Conservation (phyloP, 2,329 filamentous ascomycete species). For the Gaeumannomyces tritici region DNA sequence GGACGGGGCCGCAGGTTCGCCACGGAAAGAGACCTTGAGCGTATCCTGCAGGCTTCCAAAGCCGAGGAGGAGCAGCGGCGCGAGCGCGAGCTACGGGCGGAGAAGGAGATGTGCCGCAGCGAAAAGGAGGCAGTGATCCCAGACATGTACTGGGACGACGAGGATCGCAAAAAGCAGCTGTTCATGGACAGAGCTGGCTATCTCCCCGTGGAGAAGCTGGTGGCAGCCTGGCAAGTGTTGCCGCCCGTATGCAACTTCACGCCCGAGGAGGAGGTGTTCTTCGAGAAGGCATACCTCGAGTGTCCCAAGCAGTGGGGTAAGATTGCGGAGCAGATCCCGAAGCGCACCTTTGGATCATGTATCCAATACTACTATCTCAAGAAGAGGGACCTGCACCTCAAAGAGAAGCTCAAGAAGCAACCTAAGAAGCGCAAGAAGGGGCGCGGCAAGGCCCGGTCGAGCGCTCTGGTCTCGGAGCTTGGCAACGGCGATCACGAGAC, state of each 20-base stretch:
- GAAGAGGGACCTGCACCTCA: slow-evolving; percentile 65
- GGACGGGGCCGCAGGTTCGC: slow-evolving; percentile 50
- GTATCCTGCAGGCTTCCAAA: slow-evolving; percentile 62
- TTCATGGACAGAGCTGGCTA: slow-evolving; percentile 60
- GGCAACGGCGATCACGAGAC: slow-evolving; percentile 48
- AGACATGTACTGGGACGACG: slow-evolving; percentile 54
- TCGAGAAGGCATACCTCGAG: slow-evolving; percentile 67
- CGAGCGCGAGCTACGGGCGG: slow-evolving; percentile 54
- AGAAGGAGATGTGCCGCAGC: slow-evolving; percentile 61
- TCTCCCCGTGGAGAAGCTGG: slow-evolving; percentile 54
- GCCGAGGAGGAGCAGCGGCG: slow-evolving; percentile 60
- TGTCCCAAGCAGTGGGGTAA: slow-evolving; percentile 76
- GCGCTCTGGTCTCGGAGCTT: slow-evolving; percentile 56
- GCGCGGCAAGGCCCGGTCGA: slow-evolving; percentile 49
- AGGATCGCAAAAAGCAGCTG: slow-evolving; percentile 46
- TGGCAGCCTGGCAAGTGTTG: slow-evolving; percentile 62
- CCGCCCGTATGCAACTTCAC: slow-evolving; percentile 69
- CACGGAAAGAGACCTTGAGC: slow-evolving; percentile 64
- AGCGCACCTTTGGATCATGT: slow-evolving; percentile 66
- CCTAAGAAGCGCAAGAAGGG: slow-evolving; percentile 48
- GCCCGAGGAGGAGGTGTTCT: slow-evolving; percentile 56
- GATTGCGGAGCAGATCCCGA: slow-evolving; percentile 57
- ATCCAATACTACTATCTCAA: slow-evolving; percentile 83
- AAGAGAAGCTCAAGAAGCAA: slow-evolving; percentile 63
- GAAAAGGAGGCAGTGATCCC: slow-evolving; percentile 71